These are phyloP conservation scores for Leccinum huronense DNA, from an alignment of 1,284 basidiomycete genomes.

Conservation along the genomic window DNA sequence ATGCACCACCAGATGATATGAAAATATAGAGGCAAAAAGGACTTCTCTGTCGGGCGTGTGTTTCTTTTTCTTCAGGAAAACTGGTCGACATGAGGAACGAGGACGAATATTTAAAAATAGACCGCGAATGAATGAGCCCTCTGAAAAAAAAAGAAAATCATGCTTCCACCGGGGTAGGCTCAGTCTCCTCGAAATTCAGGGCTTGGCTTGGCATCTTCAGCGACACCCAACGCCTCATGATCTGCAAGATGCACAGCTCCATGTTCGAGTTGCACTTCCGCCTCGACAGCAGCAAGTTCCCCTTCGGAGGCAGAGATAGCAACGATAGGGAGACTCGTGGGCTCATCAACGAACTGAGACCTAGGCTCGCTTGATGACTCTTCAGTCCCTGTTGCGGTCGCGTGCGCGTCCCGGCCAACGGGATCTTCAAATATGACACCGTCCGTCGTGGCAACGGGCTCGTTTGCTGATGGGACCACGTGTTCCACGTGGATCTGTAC, in stretches of 20 bases:
- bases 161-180: neutral
- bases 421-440: constrained; percentile 3
- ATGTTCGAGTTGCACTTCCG: neutral
- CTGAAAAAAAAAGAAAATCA: neutral
- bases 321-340: neutral
- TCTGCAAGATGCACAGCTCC: neutral
- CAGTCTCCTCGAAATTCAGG: constrained; percentile 3
- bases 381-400: constrained; percentile 4
- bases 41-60: neutral
- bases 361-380: constrained; percentile 8
- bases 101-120: no score
- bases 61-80: neutral
- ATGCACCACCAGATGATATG: constrained; percentile 6
- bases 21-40: neutral
- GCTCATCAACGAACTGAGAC: constrained; percentile 16
- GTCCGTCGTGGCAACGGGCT: constrained; percentile 8
- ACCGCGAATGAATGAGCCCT: neutral
- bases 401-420: constrained; percentile 6
- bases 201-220: neutral
- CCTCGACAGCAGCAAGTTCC: neutral
- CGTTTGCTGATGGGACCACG: constrained; percentile 4
- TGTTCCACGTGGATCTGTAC: neutral
- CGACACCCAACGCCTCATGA: neutral
- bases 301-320: constrained; percentile 8
- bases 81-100: neutral